These are phyloP conservation scores for Nakazawaea wickerhamii DNA, from an alignment of 805 yeast genomes.

Conservation along the genomic window DNA sequence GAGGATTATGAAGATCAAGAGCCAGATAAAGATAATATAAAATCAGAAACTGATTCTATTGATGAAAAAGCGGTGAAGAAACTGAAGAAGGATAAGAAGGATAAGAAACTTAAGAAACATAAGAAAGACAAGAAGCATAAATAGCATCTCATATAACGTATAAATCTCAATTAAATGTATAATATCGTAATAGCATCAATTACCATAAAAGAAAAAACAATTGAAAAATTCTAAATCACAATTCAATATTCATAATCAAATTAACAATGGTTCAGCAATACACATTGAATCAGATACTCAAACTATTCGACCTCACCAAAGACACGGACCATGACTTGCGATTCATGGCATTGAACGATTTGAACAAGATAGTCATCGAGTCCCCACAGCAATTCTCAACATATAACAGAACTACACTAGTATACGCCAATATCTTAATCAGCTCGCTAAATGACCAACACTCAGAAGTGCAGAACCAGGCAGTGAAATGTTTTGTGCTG, in stretches of 20 bases:
- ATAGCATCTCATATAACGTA: constrained; percentile 13
- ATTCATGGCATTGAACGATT: constrained; percentile 80
- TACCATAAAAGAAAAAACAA: background rate
- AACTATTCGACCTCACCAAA: constrained; percentile 37
- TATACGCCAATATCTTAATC: constrained; percentile 11
- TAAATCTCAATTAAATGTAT: no score
- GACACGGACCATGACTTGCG: constrained; percentile 79
- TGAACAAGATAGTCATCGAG: constrained; percentile 35
- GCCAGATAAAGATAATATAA: background rate
- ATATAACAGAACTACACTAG: constrained; percentile 1
- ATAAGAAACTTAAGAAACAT: constrained; percentile 16
- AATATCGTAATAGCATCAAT: no score
- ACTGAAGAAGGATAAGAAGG: constrained; percentile 16
- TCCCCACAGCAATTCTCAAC: constrained; percentile 20
- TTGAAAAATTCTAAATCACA: background rate
- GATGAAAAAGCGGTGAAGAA: constrained; percentile 13
- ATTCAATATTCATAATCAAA: constrained; percentile 19
- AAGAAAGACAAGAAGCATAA: constrained; percentile 15
- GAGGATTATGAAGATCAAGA: constrained; percentile 22
- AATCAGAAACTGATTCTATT: constrained; percentile 9
- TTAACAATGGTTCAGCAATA: constrained; percentile 5
- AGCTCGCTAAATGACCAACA: constrained; percentile 47
- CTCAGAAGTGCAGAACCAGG: constrained; percentile 71
- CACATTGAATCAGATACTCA: constrained; percentile 16
- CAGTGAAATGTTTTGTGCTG: constrained; percentile 45